phyloP scores from a whole-genome alignment of 2,329 filamentous ascomycete species.

The Penicillium sp. region DNA sequence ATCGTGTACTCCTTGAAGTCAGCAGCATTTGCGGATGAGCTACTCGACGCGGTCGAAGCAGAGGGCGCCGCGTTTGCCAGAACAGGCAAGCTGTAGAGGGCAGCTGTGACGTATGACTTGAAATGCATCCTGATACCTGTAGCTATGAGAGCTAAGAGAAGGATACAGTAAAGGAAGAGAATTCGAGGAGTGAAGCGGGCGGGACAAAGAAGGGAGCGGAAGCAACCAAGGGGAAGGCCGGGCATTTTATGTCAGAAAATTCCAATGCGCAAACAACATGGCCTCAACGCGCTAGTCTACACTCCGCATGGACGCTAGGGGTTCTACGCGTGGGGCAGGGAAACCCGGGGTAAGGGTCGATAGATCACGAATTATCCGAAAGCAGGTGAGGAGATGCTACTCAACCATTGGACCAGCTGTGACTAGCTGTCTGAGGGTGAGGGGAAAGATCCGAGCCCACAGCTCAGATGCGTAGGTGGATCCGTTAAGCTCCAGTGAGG shows the following conservation, averaged over 20 bases:
- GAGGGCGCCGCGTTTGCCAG: slow-evolving; percentile 24
- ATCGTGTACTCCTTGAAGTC: slow-evolving; percentile 48
- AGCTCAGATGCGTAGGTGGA: not conserved
- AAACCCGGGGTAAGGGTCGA: slow-evolving; percentile 23
- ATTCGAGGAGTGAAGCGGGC: slow-evolving; percentile 30
- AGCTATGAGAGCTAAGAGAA: slow-evolving; percentile 30
- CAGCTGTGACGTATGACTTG: slow-evolving; percentile 32
- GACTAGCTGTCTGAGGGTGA: not conserved
- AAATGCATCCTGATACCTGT: slow-evolving; percentile 38
- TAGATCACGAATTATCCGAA: slow-evolving; percentile 22
- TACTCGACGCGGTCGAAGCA: slow-evolving; percentile 9
- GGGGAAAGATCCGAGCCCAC: slow-evolving; percentile 20
- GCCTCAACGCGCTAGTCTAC: not conserved
- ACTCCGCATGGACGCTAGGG: slow-evolving; percentile 28
- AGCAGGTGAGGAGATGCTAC: slow-evolving; percentile 14
- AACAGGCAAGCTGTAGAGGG: slow-evolving; percentile 34
- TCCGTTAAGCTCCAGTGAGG: not conserved
- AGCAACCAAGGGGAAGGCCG: slow-evolving; percentile 23
- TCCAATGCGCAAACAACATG: slow-evolving; percentile 14
- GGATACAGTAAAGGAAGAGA: slow-evolving; percentile 28
- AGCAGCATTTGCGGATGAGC: slow-evolving; percentile 16
- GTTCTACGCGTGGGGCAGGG: slow-evolving; percentile 8
- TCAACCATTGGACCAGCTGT: slow-evolving; percentile 11
- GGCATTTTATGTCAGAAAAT: slow-evolving; percentile 23
- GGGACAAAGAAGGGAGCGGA: slow-evolving; percentile 30